Evolutionary conservation across 2,329 filamentous ascomycete genomes (phyloP), one percentile per base, ranked within the genome.

Genomic region (Waltergamsia citrina): DNA sequence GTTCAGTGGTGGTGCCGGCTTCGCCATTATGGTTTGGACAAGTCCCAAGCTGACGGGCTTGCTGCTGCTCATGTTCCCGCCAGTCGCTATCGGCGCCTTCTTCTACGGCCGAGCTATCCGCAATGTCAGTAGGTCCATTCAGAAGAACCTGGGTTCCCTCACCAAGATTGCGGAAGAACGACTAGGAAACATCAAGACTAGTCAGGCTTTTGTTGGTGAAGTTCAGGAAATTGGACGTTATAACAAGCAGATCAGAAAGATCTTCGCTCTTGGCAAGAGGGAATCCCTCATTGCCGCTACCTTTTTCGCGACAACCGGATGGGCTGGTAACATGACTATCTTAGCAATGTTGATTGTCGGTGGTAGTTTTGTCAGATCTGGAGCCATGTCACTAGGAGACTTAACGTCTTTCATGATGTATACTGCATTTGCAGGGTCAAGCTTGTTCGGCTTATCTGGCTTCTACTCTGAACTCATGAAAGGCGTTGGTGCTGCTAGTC

Each of bases 391-490:
- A 7, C 79, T 96, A 31, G 92, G 92, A 46, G 90, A 98, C 44
- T 63, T 98, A 28, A 93, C 92, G 2, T 94, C 87, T 0, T 98
- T 98, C 60, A 74, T 98, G 63, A 96, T 98, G 90, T 98, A 96
- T 58, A 94, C 88, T 4, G 90, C 85, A 4, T 96, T 79, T 56
- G 75, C 77, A 6, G 77, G 77, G 4, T 92, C 85, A 32, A 94
- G 85, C 58, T 74, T 98, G 42, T 94, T 96, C 46, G 92, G 92
- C 4, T 67, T 98, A 2, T 94, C 87, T 4, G 86, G 85, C 37
- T 98, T 98, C 62, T 98, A 95, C 59, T 94, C 88, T 0, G 92
- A 98, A 54, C 70, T 98, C 41, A 98, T 98, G 92, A 98, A 98
- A 59, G 93, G 93, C 27, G 90, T 94, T 4, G 92, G 93, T 49